Conservation (phyloP, 108 stramenopile species). For the Aurantiochytrium sp. region DNA sequence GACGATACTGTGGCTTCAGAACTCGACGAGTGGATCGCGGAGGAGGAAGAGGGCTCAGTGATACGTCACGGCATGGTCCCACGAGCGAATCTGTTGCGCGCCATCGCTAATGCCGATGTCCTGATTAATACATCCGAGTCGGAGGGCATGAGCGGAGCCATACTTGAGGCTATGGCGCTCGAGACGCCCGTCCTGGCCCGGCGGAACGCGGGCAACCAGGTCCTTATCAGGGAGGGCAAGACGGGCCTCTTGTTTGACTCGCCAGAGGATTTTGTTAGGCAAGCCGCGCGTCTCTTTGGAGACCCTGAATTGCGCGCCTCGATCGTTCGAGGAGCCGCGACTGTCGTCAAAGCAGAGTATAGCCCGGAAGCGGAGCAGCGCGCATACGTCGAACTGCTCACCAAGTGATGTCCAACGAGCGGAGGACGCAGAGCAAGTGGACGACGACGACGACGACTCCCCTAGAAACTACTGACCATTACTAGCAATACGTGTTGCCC, state of each 20-base stretch:
- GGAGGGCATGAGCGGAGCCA: background rate
- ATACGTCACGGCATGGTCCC: background rate
- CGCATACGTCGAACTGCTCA: no score
- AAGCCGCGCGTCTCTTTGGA: background rate
- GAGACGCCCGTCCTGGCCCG: constrained; percentile 3
- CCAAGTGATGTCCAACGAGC: no score
- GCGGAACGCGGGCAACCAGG: background rate
- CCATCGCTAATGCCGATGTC: background rate
- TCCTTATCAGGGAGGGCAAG: background rate
- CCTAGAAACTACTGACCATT: no score
- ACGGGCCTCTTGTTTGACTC: background rate
- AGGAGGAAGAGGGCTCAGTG: background rate
- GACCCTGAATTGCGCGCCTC: background rate
- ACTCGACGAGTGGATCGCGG: background rate
- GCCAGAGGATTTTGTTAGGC: background rate
- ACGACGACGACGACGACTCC: no score
- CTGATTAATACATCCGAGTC: background rate
- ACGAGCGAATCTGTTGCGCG: background rate
- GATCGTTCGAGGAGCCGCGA: background rate
- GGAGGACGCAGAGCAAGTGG: no score
- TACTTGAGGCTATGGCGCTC: constrained; percentile 1
- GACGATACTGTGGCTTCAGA: background rate
- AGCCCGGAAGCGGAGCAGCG: no score
- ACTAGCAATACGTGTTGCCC: no score
- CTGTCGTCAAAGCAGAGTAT: background rate